These are phyloP conservation scores for Dissophora globulifera DNA, from an alignment of 192 early-diverging fungal species.

Conservation along the genomic window DNA sequence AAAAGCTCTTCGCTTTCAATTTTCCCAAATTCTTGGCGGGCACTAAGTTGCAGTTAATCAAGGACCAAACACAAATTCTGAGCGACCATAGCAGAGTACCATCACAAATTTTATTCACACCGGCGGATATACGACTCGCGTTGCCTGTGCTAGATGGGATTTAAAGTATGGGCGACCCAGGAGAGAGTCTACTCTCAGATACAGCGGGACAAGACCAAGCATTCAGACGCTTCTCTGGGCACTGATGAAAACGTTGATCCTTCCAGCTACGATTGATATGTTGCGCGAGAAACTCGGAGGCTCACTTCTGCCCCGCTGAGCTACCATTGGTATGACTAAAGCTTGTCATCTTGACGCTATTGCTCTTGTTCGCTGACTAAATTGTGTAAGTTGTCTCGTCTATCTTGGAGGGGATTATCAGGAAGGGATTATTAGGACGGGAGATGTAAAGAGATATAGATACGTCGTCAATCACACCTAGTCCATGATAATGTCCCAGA, in stretches of 20 bases:
- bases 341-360: too few relatives aligned
- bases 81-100: too few relatives aligned
- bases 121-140: too few relatives aligned
- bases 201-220: background rate
- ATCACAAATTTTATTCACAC: too few relatives aligned
- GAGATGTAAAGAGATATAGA: background rate
- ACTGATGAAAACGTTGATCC: slow-evolving; percentile 19
- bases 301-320: background rate
- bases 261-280: slow-evolving; percentile 9
- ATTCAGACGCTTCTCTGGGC: slow-evolving; percentile 9
- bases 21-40: too few relatives aligned
- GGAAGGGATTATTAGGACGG: slow-evolving; percentile 13
- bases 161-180: background rate
- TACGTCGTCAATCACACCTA: background rate
- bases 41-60: too few relatives aligned
- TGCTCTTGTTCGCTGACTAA: too few relatives aligned
- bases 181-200: slow-evolving; percentile 2
- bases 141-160: too few relatives aligned
- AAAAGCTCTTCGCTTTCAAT: too few relatives aligned
- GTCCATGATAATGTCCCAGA: slow-evolving; percentile 11
- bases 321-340: too few relatives aligned
- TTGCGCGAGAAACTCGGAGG: background rate
- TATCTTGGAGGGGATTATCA: background rate
- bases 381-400: too few relatives aligned
- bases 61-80: too few relatives aligned